These are phyloP conservation scores for Nannochloropsis granulata DNA, from an alignment of 108 stramenopile genomes.

Conservation along the genomic window DNA sequence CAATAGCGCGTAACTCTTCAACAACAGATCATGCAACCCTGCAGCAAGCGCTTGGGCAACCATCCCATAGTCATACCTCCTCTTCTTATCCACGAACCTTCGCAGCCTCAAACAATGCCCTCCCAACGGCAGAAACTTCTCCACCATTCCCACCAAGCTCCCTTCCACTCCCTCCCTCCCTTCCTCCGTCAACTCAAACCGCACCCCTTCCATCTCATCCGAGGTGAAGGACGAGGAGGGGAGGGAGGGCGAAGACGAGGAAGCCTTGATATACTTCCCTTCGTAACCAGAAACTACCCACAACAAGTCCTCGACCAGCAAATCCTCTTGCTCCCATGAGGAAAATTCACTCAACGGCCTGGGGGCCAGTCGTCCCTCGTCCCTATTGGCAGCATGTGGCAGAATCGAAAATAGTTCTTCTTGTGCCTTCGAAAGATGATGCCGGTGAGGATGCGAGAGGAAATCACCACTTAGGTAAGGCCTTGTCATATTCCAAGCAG, in stretches of 20 bases:
- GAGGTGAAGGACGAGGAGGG: neutral
- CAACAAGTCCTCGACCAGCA: slow-evolving; percentile 14
- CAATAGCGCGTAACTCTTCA: slow-evolving; percentile 60
- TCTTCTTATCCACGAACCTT: slow-evolving; percentile 45
- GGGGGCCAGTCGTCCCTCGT: neutral
- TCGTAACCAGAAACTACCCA: slow-evolving; percentile 6
- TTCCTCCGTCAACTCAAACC: neutral
- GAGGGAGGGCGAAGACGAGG: neutral
- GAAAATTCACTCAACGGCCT: neutral
- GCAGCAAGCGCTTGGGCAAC: slow-evolving; percentile 71
- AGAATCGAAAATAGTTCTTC: slow-evolving; percentile 1
- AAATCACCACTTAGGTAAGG: slow-evolving; percentile 9
- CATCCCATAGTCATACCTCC: slow-evolving; percentile 59
- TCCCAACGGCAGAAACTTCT: slow-evolving; percentile 52
- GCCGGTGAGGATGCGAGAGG: neutral
- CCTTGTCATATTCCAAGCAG: neutral
- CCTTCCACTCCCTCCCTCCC: neutral
- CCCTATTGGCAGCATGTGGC: neutral
- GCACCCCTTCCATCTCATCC: neutral
- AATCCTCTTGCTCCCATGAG: slow-evolving; percentile 16
- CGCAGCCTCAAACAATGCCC: slow-evolving; percentile 49
- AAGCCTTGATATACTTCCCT: neutral
- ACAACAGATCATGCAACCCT: slow-evolving; percentile 44
- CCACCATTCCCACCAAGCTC: slow-evolving; percentile 32
- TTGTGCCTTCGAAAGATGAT: neutral